Base-by-base conservation (phyloP, 441 rosid genomes). In the Populus tomentosa region DNA sequence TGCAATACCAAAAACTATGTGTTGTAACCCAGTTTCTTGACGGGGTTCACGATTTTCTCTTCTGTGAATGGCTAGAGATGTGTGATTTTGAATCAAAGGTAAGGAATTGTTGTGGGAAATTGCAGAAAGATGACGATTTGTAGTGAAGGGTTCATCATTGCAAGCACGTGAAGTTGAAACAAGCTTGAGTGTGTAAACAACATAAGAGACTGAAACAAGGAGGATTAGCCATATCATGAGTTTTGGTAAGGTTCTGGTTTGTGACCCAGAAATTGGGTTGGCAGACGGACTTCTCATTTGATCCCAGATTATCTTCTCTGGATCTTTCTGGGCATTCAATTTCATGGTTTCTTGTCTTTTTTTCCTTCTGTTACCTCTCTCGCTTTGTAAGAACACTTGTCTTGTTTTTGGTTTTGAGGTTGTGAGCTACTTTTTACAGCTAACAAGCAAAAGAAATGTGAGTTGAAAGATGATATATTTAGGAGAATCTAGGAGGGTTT, bases 1-100 rank as follows among this genome's bases (percentile, higher is more conserved):
- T 0, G 97, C 99, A 80, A 95, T 91, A 23, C 99, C 99, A 73
- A 95, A 95, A 10, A 95, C 97, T 42, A 95, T 64, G 81, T 95
- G 90, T 1, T 72, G 85, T 76, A 91, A 80, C 63, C 83, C 87
- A 63, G 82, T 91, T 65, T 63, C 28, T 67, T 33, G 10, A 32
- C 10, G 76, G 6, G 76, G 76, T n/a, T 76, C 80, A 5, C 38
- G 79, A 8, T 32, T 69, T 14, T 50, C 76, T 69, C 75, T 81
- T 23, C 75, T 33, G 59, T 14, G 66, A n/a, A 63, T 11, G 75
- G 30, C 21, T 24, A 46, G 13, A 30, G 64, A 73, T 69, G 83
- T 78, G 3, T 75, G 80, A 33, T 83, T 72, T 26, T 69, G 80
- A 13, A 5, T 21, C 70, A 5, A 71, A 50, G 50, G 64, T 6